Base-by-base conservation (phyloP, 305 asterid genomes). In the Ajuga reptans region DNA sequence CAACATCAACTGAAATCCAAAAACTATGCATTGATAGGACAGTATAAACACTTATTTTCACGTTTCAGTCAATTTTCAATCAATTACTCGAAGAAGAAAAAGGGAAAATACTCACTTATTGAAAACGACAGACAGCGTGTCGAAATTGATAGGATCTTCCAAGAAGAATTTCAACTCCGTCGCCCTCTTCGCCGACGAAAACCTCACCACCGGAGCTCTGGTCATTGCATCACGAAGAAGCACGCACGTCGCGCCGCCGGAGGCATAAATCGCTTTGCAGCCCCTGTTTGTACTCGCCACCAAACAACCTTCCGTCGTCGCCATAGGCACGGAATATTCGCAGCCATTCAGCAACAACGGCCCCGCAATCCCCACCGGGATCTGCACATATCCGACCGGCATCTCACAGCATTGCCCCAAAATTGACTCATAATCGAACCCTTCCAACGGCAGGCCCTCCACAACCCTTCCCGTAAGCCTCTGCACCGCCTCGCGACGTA, bases 371-470 rank as follows among this genome's bases (percentile, higher is more conserved):
- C 98, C 96, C 5, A 91, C 98, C 45, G 96, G 98, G 59, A 91
- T 84, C 87, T 89, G 96, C 49, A 91, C 89, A 47, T 80, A 91
- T 0, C 96, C 98, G 6, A 89, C 86, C 6, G 98, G 96, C 96
- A 89, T 92, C 84, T 92, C 98, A 50, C 98, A 92, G 78, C 96
- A 92, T 81, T 92, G 98, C 50, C 98, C 98, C 77, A 89, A 66
- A 77, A 92, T 89, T 0, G 96, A 86, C 4, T 82, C 87, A 58
- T 92, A 92, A 76, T 92, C 96, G 21, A 92, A 86, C 18, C 96
- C 96, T 3, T 85, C 95, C 71, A 91, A 14, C 4, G 95, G 94
- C 73, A 91, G 71, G 0, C 96, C 98, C 42, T 76, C 84, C 18
- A 89, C 59, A 1, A 86, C 82, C 77, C 83, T 85, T 42, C 95